Evolutionary conservation across 345 rosid genomes (phyloP).

Genomic region (Trapa incisa): DNA sequence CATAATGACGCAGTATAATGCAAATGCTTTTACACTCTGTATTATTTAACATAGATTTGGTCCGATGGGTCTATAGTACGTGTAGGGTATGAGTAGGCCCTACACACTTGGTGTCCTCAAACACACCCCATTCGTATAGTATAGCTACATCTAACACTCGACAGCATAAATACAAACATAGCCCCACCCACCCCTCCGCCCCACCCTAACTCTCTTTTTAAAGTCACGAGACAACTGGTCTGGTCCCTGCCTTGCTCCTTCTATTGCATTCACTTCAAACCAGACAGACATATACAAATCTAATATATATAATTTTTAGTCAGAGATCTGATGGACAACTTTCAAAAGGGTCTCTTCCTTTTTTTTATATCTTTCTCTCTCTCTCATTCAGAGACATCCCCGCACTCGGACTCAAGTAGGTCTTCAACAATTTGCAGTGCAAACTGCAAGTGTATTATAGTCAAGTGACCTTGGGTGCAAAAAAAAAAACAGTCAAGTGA

Average conservation of each 20-base stretch:
- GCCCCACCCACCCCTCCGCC: conserved; percentile 9
- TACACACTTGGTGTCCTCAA: not conserved
- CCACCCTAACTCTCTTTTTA: conserved; percentile 23
- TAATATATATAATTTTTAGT: no score
- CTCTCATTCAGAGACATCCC: not conserved
- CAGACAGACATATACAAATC: no score
- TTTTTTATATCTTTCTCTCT: not conserved
- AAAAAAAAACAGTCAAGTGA: conserved; percentile 34
- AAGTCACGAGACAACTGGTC: conserved; percentile 67
- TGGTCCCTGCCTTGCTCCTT: conserved; percentile 28
- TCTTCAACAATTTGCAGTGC: conserved; percentile 38
- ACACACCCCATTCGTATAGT: not conserved
- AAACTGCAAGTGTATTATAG: conserved; percentile 25
- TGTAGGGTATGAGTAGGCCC: not conserved
- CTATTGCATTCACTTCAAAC: conserved; percentile 14
- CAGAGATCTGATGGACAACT: conserved; percentile 76
- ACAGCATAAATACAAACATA: not conserved
- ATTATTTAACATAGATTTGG: not conserved
- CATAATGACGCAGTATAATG: no score
- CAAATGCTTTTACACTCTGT: no score
- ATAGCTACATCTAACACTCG: not conserved
- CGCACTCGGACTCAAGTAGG: conserved; percentile 9
- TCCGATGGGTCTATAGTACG: not conserved
- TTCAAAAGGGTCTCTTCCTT: conserved; percentile 35
- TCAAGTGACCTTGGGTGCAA: conserved; percentile 30